Percentiles rank a stretch among this genome's conserved stretches.
Evolutionary conservation across 495 filamentous ascomycete genomes (phyloP).

Genomic region (Trichoderma gamsii): DNA sequence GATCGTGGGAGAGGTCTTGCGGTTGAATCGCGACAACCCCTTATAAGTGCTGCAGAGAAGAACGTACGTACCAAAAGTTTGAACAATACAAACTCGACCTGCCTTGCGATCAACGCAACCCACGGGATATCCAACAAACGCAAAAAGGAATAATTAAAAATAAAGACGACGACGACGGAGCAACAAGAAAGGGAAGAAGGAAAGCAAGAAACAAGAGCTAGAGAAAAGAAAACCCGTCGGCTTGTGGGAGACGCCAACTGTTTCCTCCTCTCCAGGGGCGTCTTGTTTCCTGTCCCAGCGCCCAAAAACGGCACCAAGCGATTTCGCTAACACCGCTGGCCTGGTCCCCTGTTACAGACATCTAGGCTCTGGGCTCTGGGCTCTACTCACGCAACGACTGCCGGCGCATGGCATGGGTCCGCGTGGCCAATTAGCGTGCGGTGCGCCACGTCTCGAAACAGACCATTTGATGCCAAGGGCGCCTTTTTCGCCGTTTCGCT

Average conservation of each 20-base stretch:
- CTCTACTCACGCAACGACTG: neutral
- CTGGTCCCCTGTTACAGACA: neutral
- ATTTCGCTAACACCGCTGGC: neutral
- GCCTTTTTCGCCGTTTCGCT: neutral
- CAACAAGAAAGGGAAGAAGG: neutral
- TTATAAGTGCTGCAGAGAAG: slow-evolving; percentile 26
- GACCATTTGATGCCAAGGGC: slow-evolving; percentile 5
- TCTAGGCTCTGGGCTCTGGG: neutral
- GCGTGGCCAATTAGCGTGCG: neutral
- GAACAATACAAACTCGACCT: neutral
- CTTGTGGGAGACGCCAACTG: neutral
- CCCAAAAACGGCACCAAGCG: neutral
- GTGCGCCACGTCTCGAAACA: neutral
- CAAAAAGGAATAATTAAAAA: slow-evolving; percentile 2
- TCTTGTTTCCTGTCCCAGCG: neutral
- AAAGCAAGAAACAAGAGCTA: neutral
- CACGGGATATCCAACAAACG: slow-evolving; percentile 15
- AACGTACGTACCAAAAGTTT: slow-evolving; percentile 1
- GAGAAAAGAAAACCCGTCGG: slow-evolving; percentile 14
- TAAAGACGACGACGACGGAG: slow-evolving; percentile 14
- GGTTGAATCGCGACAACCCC: neutral
- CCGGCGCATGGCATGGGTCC: neutral
- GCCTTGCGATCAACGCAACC: slow-evolving; percentile 13
- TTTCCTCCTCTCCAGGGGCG: neutral
- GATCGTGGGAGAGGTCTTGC: neutral